These are phyloP conservation scores for Spathaspora sp. DNA, from an alignment of 805 yeast genomes.

Conservation along the genomic window DNA sequence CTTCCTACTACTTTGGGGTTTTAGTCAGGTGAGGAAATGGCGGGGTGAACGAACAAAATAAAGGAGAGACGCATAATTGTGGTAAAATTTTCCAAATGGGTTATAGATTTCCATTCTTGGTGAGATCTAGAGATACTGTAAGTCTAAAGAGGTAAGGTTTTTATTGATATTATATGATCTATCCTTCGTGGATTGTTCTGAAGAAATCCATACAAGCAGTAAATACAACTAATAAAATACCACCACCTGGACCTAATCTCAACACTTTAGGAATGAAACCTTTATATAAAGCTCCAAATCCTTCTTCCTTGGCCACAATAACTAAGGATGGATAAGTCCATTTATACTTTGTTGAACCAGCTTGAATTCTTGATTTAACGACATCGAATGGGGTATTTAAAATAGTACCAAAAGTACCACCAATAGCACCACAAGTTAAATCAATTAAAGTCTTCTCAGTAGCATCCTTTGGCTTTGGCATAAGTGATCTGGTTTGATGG, in stretches of 20 bases:
- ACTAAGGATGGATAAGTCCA: conserved; percentile 86
- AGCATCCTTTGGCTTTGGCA: conserved; percentile 73
- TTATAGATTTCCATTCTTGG: too few species aligned
- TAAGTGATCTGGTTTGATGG: conserved; percentile 72
- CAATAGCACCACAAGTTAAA: conserved; percentile 87
- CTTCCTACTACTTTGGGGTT: not conserved
- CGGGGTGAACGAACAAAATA: not conserved
- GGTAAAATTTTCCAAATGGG: not conserved
- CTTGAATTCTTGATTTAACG: conserved; percentile 95
- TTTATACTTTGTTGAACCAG: conserved; percentile 80
- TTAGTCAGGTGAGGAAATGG: not conserved
- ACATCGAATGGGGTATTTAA: conserved; percentile 97
- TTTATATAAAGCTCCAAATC: conserved; percentile 85
- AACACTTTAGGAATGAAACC: conserved; percentile 96
- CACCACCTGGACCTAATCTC: conserved; percentile 99
- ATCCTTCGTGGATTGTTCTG: conserved; percentile 44
- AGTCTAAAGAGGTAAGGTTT: not conserved
- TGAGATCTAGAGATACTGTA: not conserved
- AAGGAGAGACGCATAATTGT: not conserved
- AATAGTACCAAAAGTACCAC: conserved; percentile 96
- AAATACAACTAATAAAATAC: conserved; percentile 94
- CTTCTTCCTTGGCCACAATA: conserved; percentile 84
- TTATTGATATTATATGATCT: not conserved
- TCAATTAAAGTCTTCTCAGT: conserved; percentile 81
- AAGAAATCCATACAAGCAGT: conserved; percentile 93